Evolutionary conservation across 73 alveolate genomes (phyloP).

Genomic region (Uronychia setigera): DNA sequence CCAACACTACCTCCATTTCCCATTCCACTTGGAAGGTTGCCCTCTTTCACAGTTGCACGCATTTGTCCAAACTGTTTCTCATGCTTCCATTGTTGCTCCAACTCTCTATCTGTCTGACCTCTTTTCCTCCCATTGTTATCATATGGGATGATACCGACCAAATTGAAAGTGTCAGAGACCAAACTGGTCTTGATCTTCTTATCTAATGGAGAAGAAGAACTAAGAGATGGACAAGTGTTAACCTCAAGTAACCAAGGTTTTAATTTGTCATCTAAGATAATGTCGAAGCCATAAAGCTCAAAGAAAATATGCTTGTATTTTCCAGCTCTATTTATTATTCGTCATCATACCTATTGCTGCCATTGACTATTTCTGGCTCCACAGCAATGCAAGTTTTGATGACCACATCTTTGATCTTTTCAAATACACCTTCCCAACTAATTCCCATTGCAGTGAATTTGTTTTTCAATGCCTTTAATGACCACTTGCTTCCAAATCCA

Average conservation of each 20-base stretch:
- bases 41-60: too few species aligned
- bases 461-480: slow-evolving; percentile 66
- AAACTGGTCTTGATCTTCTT: slow-evolving; percentile 82
- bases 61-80: too few species aligned
- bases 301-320: slow-evolving; percentile 80
- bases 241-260: slow-evolving; percentile 95
- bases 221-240: slow-evolving; percentile 88
- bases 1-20: not conserved
- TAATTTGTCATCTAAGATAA: slow-evolving; percentile 81
- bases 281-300: slow-evolving; percentile 97
- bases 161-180: slow-evolving; percentile 78
- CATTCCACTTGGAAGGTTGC: too few species aligned
- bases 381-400: slow-evolving; percentile 76
- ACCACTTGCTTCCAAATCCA: slow-evolving; percentile 77
- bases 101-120: not conserved
- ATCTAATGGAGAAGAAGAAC: slow-evolving; percentile 84
- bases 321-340: slow-evolving; percentile 31
- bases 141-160: slow-evolving; percentile 4
- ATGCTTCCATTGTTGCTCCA: not conserved
- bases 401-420: slow-evolving; percentile 76
- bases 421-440: slow-evolving; percentile 55
- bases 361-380: slow-evolving; percentile 76
- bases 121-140: not conserved
- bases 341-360: too few species aligned
- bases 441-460: slow-evolving; percentile 62